Percentiles rank a stretch among this genome's conserved stretches.
These are phyloP conservation scores for Cymbidium sinense DNA, from an alignment of 106 monocot genomes.

Conservation along the genomic window DNA sequence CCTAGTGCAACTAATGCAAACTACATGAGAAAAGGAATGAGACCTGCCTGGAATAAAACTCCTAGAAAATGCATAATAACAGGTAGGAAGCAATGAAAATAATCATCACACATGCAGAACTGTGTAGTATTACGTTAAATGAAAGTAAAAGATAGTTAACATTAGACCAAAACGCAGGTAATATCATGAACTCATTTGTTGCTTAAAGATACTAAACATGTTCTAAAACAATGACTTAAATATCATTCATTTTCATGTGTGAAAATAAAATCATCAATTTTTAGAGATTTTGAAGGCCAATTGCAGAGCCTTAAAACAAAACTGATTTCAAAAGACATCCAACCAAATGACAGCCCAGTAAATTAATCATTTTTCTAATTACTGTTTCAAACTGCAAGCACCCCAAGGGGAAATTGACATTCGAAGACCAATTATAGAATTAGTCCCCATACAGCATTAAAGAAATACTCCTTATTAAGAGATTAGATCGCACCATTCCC, in stretches of 20 bases:
- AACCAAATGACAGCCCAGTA: neutral
- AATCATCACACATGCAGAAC: neutral
- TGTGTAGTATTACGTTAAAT: neutral
- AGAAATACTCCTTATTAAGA: neutral
- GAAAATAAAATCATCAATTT: neutral
- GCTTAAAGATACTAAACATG: neutral
- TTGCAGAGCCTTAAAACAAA: neutral
- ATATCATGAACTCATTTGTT: neutral
- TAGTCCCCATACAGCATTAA: neutral
- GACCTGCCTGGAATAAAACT: too few species aligned
- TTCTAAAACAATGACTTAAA: neutral
- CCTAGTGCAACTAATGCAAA: neutral
- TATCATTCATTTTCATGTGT: neutral
- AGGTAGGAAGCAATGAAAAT: neutral
- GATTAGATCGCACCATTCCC: conserved; percentile 77
- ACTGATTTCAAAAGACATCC: neutral
- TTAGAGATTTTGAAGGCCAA: neutral
- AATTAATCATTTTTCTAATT: neutral
- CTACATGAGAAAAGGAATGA: too few species aligned
- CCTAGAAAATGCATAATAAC: neutral
- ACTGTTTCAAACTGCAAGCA: neutral
- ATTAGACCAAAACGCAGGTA: neutral
- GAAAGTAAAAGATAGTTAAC: neutral
- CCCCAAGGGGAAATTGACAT: neutral
- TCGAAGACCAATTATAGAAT: neutral